A percentile compares a stretch with the other conserved stretches of the same genome.
Evolutionary conservation across 164 flowering plant genomes (phyloP).

Genomic region (Saururus chinensis): DNA sequence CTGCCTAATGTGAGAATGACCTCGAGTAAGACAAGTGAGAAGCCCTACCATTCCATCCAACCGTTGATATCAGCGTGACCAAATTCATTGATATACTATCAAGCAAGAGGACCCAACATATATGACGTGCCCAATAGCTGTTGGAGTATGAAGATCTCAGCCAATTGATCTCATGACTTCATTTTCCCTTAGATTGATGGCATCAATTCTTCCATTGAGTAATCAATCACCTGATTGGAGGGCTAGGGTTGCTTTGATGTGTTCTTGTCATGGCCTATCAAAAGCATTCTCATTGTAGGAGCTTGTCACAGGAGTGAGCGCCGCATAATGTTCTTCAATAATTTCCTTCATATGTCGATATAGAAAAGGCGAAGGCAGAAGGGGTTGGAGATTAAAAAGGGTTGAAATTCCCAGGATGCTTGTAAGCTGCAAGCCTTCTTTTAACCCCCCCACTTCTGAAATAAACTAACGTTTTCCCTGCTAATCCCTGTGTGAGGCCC

Average conservation of each 20-base stretch:
- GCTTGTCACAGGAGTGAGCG: not conserved
- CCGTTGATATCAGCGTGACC: not conserved
- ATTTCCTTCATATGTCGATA: too few relatives aligned
- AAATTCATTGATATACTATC: too few relatives aligned
- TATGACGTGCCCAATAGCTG: too few relatives aligned
- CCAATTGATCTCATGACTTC: too few relatives aligned
- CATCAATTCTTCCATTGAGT: too few relatives aligned
- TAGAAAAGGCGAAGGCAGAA: not conserved
- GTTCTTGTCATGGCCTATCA: too few relatives aligned
- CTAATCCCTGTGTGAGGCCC: constrained; percentile 8
- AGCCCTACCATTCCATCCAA: not conserved
- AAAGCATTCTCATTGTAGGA: not conserved
- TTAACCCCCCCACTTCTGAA: not conserved
- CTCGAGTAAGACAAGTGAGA: not conserved
- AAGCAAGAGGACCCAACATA: too few relatives aligned
- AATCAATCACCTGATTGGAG: too few relatives aligned
- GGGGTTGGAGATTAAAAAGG: not conserved
- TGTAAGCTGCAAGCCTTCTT: not conserved
- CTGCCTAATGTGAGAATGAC: not conserved
- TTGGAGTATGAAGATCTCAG: too few relatives aligned
- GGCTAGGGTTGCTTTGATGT: too few relatives aligned
- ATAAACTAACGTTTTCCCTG: not conserved
- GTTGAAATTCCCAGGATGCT: not conserved
- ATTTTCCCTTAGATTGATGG: too few relatives aligned
- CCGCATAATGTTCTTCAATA: not conserved